Evolutionary conservation across 257 asterid species (phyloP).

Genomic region (Przewalskia tangutica): DNA sequence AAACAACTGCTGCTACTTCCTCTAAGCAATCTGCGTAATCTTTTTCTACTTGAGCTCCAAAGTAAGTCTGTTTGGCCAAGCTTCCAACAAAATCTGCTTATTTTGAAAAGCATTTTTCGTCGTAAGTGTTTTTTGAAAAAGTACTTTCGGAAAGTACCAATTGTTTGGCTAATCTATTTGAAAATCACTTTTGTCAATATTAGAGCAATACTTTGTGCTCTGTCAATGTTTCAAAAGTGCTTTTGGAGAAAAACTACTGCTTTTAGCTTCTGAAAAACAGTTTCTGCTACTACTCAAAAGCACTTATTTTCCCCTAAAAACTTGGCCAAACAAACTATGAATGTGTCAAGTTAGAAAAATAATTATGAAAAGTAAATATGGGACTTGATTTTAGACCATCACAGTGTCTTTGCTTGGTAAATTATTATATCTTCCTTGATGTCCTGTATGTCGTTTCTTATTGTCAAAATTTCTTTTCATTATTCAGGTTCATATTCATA

Average conservation of each 20-base stretch:
- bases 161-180: too few relatives aligned
- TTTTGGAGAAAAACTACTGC: too few relatives aligned
- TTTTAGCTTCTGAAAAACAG: too few relatives aligned
- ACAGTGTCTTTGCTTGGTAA: not conserved
- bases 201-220: too few relatives aligned
- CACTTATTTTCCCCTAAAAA: too few relatives aligned
- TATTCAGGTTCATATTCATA: slow-evolving; percentile 14
- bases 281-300: too few relatives aligned
- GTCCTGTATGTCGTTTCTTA: not conserved
- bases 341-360: not conserved
- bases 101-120: too few relatives aligned
- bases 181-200: too few relatives aligned
- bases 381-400: not conserved
- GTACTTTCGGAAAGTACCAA: too few relatives aligned
- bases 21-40: not conserved
- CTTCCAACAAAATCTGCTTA: too few relatives aligned
- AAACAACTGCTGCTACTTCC: not conserved
- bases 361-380: not conserved
- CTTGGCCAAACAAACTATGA: not conserved
- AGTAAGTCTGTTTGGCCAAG: not conserved
- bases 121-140: too few relatives aligned
- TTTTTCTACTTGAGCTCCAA: not conserved
- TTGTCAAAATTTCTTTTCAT: not conserved
- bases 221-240: too few relatives aligned
- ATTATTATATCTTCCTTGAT: not conserved